Evolutionary conservation across 805 yeast species (phyloP).

Genomic region (Wickerhamiella vanderwaltii): DNA sequence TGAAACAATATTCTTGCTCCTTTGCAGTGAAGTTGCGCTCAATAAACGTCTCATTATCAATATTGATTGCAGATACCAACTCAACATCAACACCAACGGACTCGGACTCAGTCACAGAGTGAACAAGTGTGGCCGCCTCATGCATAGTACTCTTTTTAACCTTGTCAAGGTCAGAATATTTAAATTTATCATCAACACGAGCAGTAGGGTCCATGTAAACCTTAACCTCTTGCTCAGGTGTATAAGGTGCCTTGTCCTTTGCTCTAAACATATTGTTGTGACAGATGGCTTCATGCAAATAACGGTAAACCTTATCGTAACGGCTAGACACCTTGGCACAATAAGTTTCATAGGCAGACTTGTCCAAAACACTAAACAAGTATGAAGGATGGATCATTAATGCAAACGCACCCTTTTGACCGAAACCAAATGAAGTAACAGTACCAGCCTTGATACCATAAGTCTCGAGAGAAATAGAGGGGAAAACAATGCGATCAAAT

Average conservation of each 20-base stretch:
- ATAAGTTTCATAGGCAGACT: conserved; percentile 59
- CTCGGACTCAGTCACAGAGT: conserved; percentile 35
- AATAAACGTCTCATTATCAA: conserved; percentile 80
- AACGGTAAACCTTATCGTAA: conserved; percentile 82
- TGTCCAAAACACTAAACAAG: conserved; percentile 71
- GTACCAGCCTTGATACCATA: conserved; percentile 97
- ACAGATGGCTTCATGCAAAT: conserved; percentile 90
- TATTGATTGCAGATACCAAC: conserved; percentile 64
- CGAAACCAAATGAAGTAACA: conserved; percentile 95
- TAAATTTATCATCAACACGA: conserved; percentile 40
- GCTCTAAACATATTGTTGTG: conserved; percentile 84
- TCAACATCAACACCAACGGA: conserved; percentile 98
- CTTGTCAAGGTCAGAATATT: conserved; percentile 23
- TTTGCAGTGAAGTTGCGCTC: conserved; percentile 79
- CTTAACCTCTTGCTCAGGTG: conserved; percentile 71
- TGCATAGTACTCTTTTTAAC: conserved; percentile 29
- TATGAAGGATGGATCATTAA: conserved; percentile 86
- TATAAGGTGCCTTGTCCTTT: conserved; percentile 87
- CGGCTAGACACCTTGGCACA: conserved; percentile 59
- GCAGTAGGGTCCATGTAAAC: conserved; percentile 96
- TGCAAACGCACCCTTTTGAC: conserved; percentile 98
- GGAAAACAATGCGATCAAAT: conserved; percentile 81
- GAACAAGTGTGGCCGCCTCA: conserved; percentile 21
- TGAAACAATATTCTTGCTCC: conserved; percentile 68
- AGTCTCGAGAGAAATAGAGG: conserved; percentile 84